Conservation (phyloP, 2,329 filamentous ascomycete genomes). For the Epichloe amarillans region DNA sequence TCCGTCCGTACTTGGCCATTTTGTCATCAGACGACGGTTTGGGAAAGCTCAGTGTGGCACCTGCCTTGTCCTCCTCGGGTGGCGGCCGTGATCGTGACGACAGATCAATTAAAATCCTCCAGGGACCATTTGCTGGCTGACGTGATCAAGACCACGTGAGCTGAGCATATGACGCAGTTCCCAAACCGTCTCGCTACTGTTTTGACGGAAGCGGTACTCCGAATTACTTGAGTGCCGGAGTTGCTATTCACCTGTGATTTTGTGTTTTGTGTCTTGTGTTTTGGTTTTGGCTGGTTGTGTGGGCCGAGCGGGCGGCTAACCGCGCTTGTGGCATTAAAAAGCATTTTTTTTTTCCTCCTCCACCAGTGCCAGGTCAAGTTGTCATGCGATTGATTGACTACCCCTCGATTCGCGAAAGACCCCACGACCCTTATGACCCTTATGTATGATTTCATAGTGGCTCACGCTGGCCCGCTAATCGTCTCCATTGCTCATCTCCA, state of each 20-base stretch:
- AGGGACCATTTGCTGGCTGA: background rate
- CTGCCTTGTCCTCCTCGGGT: background rate
- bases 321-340: no score
- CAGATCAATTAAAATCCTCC: background rate
- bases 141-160: background rate
- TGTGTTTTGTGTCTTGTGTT: no score
- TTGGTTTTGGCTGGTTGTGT: no score
- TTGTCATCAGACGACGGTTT: background rate
- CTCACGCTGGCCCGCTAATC: slow-evolving; percentile 2
- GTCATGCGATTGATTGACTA: background rate
- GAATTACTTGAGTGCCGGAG: no score
- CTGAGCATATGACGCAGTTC: background rate
- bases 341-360: background rate
- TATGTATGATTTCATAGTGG: slow-evolving; percentile 5
- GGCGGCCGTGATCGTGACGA: background rate
- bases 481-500: slow-evolving; percentile 4
- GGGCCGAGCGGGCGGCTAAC: no score
- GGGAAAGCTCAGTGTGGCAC: background rate
- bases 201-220: no score
- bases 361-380: background rate
- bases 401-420: background rate
- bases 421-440: slow-evolving; percentile 1
- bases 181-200: background rate
- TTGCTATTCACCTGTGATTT: no score
- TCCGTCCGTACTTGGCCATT: background rate